These are phyloP conservation scores for Alternaria angustiovoidea DNA, from an alignment of 2,329 filamentous ascomycete genomes.

Conservation along the genomic window DNA sequence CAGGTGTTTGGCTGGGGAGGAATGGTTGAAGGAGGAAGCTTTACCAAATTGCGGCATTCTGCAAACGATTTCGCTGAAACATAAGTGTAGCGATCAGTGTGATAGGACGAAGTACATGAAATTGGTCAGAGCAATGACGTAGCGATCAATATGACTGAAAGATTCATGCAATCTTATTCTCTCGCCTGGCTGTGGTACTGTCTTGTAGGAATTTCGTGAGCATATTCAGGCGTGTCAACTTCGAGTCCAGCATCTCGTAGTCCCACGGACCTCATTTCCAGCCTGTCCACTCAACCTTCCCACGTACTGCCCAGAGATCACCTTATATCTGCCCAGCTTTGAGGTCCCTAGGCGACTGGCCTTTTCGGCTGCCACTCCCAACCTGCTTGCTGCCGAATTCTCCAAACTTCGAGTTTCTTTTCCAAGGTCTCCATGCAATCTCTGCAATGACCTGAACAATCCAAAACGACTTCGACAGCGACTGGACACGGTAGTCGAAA, in stretches of 20 bases:
- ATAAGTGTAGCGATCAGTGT: background rate
- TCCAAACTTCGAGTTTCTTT: background rate
- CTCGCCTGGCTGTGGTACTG: background rate
- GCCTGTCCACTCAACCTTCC: background rate
- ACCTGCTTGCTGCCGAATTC: background rate
- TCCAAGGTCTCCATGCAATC: background rate
- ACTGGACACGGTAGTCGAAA: background rate
- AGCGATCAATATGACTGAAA: background rate
- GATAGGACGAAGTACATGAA: background rate
- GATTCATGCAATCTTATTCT: background rate
- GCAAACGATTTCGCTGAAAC: background rate
- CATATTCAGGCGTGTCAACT: background rate
- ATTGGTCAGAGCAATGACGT: background rate
- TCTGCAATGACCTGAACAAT: background rate
- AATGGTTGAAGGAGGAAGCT: background rate
- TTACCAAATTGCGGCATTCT: background rate
- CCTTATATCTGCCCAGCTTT: background rate
- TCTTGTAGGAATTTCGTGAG: background rate
- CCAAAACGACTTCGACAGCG: background rate
- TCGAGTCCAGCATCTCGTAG: background rate
- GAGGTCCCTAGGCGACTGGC: background rate
- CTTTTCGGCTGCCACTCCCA: constrained; percentile 1
- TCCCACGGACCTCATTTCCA: background rate
- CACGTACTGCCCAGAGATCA: background rate
- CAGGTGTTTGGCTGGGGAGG: background rate